Evolutionary conservation across 352 stramenopile species (phyloP).

Genomic region (Globisporangium nodosum): DNA sequence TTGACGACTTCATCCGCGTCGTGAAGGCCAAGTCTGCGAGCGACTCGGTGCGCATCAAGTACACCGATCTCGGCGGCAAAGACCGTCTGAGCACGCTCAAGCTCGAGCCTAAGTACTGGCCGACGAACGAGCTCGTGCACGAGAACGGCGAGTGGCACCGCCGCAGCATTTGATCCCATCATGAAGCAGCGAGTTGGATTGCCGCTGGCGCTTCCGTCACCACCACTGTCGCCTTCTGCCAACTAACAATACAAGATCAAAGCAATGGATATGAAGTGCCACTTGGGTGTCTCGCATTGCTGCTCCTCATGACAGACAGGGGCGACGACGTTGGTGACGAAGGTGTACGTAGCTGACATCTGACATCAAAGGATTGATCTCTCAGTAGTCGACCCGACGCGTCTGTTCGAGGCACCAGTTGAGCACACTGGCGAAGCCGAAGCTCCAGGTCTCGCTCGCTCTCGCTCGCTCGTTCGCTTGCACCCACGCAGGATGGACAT

Average conservation of each 20-base stretch:
- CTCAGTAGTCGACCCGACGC: too few species aligned
- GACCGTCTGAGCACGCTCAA: constrained; percentile 85
- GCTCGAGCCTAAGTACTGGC: constrained; percentile 88
- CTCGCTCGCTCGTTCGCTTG: too few species aligned
- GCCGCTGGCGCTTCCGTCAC: background rate
- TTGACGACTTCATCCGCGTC: constrained; percentile 86
- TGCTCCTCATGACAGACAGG: too few species aligned
- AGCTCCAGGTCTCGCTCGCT: too few species aligned
- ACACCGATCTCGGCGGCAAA: constrained; percentile 85
- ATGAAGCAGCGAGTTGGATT: too few species aligned
- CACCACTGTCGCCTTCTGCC: background rate
- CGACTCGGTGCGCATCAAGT: constrained; percentile 87
- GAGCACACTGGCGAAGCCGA: too few species aligned
- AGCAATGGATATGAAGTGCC: too few species aligned
- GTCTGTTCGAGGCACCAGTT: too few species aligned
- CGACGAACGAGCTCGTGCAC: constrained; percentile 80
- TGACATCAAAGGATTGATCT: too few species aligned
- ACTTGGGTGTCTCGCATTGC: too few species aligned
- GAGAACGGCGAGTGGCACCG: constrained; percentile 77
- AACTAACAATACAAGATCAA: background rate
- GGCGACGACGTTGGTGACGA: too few species aligned
- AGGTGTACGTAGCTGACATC: too few species aligned
- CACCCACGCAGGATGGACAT: constrained; percentile 39
- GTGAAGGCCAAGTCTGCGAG: constrained; percentile 55
- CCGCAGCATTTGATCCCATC: constrained; percentile 26